A percentile compares a stretch with the other conserved stretches of the same genome.
Evolutionary conservation across 2,329 filamentous ascomycete species (phyloP).

Genomic region (Trichophyton mentagrophytes): DNA sequence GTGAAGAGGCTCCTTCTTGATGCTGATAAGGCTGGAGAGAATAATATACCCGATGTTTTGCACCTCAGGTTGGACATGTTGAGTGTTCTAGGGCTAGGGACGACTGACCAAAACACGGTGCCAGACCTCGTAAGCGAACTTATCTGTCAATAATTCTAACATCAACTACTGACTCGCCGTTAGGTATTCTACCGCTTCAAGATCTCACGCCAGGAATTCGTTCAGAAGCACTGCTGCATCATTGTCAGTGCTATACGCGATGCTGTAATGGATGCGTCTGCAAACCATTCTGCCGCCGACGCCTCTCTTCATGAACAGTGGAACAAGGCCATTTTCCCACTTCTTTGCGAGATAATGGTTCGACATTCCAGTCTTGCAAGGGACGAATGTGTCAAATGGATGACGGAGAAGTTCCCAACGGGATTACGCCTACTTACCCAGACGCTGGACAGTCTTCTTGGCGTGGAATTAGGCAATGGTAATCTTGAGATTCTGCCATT

Average conservation of each 20-base stretch:
- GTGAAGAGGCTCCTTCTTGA: slow-evolving; percentile 23
- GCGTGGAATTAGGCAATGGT: slow-evolving; percentile 15
- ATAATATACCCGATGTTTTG: slow-evolving; percentile 8
- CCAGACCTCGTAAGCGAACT: slow-evolving; percentile 22
- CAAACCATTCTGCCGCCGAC: neutral
- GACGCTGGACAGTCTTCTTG: slow-evolving; percentile 24
- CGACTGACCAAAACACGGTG: neutral
- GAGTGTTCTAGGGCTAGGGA: neutral
- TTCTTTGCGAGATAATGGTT: slow-evolving; percentile 25
- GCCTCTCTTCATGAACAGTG: slow-evolving; percentile 12
- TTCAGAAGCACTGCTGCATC: slow-evolving; percentile 23
- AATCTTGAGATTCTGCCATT: slow-evolving; percentile 3
- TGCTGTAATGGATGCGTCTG: slow-evolving; percentile 15
- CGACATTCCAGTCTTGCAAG: slow-evolving; percentile 20
- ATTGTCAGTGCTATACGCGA: slow-evolving; percentile 24
- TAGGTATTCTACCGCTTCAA: slow-evolving; percentile 30
- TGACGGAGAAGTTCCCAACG: slow-evolving; percentile 19
- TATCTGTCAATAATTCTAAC: neutral
- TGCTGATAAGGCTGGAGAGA: slow-evolving; percentile 9
- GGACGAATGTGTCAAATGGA: slow-evolving; percentile 20
- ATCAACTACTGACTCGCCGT: neutral
- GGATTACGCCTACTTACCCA: slow-evolving; percentile 20
- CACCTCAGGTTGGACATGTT: slow-evolving; percentile 6
- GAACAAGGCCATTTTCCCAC: slow-evolving; percentile 16
- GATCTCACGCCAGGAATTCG: slow-evolving; percentile 28